phyloP scores from a whole-genome alignment of 441 rosid species.

The Euphorbia celastroides region DNA sequence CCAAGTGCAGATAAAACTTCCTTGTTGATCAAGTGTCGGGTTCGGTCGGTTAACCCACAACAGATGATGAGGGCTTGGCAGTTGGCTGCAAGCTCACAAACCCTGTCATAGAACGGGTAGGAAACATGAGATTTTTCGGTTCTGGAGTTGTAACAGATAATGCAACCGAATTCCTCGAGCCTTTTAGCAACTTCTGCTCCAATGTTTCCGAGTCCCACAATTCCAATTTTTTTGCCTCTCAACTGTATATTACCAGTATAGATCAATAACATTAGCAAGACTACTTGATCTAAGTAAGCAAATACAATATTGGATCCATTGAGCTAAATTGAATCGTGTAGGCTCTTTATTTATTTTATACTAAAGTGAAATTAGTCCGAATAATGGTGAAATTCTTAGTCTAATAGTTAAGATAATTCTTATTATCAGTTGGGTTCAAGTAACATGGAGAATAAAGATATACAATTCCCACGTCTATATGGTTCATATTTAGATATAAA shows the following conservation, averaged over 20 bases:
- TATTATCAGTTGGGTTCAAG: too few relatives aligned
- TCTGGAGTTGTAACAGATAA: constrained; percentile 53
- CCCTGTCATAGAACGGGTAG: constrained; percentile 36
- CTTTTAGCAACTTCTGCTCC: constrained; percentile 50
- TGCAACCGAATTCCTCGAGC: constrained; percentile 55
- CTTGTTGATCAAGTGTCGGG: constrained; percentile 44
- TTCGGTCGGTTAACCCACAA: constrained; percentile 36
- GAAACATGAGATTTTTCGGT: constrained; percentile 32
- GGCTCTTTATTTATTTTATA: too few relatives aligned
- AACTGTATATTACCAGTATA: too few relatives aligned
- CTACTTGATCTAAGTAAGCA: background rate
- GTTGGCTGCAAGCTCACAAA: constrained; percentile 43
- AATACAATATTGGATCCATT: too few relatives aligned
- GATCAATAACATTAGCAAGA: background rate
- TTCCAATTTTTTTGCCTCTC: constrained; percentile 53
- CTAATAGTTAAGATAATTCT: too few relatives aligned
- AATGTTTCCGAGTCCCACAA: constrained; percentile 49
- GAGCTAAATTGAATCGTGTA: too few relatives aligned
- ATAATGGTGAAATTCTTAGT: too few relatives aligned
- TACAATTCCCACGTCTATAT: too few relatives aligned
- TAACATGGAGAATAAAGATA: too few relatives aligned
- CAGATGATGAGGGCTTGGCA: constrained; percentile 47
- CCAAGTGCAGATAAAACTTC: constrained; percentile 54
- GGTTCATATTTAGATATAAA: too few relatives aligned
- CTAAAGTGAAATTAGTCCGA: too few relatives aligned